A percentile compares a stretch with the other conserved stretches of the same genome.
Conservation (phyloP, 2,329 filamentous ascomycete genomes). For the Dryadomyces quercivorus region DNA sequence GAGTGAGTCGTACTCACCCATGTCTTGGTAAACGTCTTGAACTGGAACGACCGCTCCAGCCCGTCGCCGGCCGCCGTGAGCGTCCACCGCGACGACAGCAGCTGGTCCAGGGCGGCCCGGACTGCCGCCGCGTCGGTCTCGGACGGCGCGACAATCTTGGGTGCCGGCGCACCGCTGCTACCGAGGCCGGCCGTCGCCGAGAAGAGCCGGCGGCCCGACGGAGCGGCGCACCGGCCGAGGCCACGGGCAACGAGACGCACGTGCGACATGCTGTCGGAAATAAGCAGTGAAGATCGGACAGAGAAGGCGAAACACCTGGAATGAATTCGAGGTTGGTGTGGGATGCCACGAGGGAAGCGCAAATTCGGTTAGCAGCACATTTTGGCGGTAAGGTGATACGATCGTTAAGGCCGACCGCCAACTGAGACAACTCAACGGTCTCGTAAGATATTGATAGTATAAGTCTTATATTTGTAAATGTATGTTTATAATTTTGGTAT, state of each 20-base stretch:
- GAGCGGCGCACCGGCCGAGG: no score
- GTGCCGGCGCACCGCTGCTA: not conserved
- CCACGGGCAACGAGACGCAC: not conserved
- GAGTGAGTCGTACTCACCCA: constrained; percentile 36
- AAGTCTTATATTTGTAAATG: no score
- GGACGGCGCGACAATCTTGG: constrained; percentile 4
- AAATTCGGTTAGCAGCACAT: no score
- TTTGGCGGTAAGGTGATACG: no score
- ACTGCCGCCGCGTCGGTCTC: constrained; percentile 1
- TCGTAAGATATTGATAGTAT: no score
- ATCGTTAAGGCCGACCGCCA: no score
- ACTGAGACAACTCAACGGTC: no score
- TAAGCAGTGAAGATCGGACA: no score
- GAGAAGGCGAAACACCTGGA: no score
- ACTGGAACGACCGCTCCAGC: constrained; percentile 47
- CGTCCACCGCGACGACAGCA: constrained; percentile 33
- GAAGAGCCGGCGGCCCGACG: not conserved
- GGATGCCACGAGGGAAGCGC: no score
- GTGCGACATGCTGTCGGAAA: not conserved
- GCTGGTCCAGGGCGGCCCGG: constrained; percentile 18
- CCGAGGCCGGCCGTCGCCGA: not conserved
- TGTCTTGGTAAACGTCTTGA: constrained; percentile 53
- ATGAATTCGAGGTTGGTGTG: no score
- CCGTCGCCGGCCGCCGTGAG: constrained; percentile 38
- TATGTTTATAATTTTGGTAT: no score